phyloP scores from a whole-genome alignment of 768 basidiomycete genomes.

The Mycena maculata region DNA sequence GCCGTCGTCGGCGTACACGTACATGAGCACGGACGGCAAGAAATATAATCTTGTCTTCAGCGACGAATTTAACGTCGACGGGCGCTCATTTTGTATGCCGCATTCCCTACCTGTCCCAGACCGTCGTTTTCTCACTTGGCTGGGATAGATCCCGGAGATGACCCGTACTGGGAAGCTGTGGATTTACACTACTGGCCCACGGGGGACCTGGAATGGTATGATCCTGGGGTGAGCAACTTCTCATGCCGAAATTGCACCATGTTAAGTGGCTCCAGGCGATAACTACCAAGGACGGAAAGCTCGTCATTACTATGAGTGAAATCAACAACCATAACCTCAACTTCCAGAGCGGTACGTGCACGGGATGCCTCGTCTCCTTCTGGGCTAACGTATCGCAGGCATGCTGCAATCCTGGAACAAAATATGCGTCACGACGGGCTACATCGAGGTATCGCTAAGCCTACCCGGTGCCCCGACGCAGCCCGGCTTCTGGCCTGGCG shows the following conservation, averaged over 20 bases:
- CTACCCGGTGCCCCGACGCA: conserved; percentile 58
- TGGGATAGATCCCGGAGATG: conserved; percentile 51
- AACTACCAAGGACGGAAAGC: conserved; percentile 66
- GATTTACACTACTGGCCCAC: conserved; percentile 76
- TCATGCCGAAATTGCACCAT: background rate
- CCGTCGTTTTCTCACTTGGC: no score
- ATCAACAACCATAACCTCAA: conserved; percentile 70
- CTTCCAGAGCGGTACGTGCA: conserved; percentile 64
- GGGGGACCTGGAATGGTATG: conserved; percentile 70
- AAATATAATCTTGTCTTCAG: conserved; percentile 74
- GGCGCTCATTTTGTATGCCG: conserved; percentile 76
- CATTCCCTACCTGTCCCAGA: no score
- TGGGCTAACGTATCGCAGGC: conserved; percentile 39
- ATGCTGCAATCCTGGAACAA: conserved; percentile 83
- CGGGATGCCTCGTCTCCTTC: background rate
- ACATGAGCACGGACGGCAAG: conserved; percentile 80
- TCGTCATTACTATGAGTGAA: conserved; percentile 72
- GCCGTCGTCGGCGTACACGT: conserved; percentile 63
- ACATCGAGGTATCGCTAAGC: conserved; percentile 70
- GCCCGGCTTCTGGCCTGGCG: conserved; percentile 80
- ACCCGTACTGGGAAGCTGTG: conserved; percentile 66
- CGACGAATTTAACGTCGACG: conserved; percentile 81
- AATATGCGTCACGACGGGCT: conserved; percentile 80
- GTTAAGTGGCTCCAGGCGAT: conserved; percentile 49
- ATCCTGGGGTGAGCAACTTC: conserved; percentile 51